Conservation (phyloP, 805 yeast genomes). For the Pichia cephalocereana region DNA sequence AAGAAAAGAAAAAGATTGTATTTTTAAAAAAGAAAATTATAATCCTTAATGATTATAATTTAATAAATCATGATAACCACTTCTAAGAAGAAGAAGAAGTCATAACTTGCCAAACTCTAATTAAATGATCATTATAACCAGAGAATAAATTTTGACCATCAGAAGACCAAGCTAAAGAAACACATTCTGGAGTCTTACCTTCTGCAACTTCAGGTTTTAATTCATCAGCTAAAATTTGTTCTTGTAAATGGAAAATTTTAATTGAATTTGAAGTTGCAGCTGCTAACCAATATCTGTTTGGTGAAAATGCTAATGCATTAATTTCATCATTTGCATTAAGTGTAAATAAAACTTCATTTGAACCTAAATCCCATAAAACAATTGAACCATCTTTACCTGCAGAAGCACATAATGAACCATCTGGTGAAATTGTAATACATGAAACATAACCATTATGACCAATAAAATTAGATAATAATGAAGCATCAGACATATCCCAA, state of each 20-base stretch:
- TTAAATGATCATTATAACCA: constrained; percentile 99
- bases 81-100: constrained; percentile 30
- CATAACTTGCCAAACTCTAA: constrained; percentile 99
- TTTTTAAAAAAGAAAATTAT: too few relatives aligned
- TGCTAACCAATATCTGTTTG: constrained; percentile 99
- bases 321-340: constrained; percentile 94
- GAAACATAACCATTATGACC: constrained; percentile 99
- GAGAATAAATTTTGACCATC: constrained; percentile 99
- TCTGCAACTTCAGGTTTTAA: constrained; percentile 96
- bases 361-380: constrained; percentile 95
- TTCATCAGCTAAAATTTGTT: constrained; percentile 89
- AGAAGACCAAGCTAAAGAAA: constrained; percentile 99
- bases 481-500: constrained; percentile 75
- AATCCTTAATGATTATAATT: too few relatives aligned
- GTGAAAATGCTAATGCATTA: constrained; percentile 98
- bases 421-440: constrained; percentile 97
- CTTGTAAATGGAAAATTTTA: constrained; percentile 97
- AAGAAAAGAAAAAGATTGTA: not conserved
- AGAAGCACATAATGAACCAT: constrained; percentile 98
- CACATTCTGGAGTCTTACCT: constrained; percentile 96
- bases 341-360: constrained; percentile 82
- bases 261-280: constrained; percentile 98
- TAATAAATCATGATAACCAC: too few relatives aligned
- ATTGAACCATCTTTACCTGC: constrained; percentile 99
- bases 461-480: constrained; percentile 88